A percentile compares a stretch with the other conserved stretches of the same genome.
These are phyloP conservation scores for Angomonas ambiguus DNA, from an alignment of 208 protist species.

Conservation along the genomic window DNA sequence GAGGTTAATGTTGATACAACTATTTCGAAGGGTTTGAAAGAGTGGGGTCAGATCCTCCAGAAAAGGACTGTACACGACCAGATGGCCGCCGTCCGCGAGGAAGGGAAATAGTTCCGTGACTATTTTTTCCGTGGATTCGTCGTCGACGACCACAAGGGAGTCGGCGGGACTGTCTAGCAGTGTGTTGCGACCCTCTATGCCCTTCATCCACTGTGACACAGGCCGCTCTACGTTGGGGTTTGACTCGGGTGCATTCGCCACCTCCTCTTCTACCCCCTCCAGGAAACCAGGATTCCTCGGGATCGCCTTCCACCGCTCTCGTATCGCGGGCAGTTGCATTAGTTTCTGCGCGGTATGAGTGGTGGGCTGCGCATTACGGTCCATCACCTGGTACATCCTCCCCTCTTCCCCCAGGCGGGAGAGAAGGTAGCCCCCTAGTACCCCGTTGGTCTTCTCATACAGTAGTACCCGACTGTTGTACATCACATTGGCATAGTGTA, in stretches of 20 bases:
- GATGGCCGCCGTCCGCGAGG: slow-evolving; percentile 59
- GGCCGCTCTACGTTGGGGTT: background rate
- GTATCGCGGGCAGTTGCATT: slow-evolving; percentile 49
- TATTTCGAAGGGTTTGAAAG: slow-evolving; percentile 51
- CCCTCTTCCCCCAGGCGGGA: slow-evolving; percentile 65
- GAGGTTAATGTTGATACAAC: slow-evolving; percentile 84
- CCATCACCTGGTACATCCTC: slow-evolving; percentile 74
- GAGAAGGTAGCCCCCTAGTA: slow-evolving; percentile 65
- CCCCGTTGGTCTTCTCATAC: slow-evolving; percentile 82
- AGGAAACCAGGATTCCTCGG: slow-evolving; percentile 74
- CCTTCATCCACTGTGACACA: background rate
- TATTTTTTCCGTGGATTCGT: slow-evolving; percentile 27
- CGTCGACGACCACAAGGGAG: slow-evolving; percentile 71
- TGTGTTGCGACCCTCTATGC: slow-evolving; percentile 51
- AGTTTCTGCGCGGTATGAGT: slow-evolving; percentile 46
- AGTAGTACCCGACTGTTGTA: slow-evolving; percentile 66
- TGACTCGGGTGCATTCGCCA: background rate
- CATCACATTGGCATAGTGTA: slow-evolving; percentile 83
- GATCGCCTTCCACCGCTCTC: slow-evolving; percentile 83
- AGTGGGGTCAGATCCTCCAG: slow-evolving; percentile 68
- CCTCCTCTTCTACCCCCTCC: slow-evolving; percentile 33
- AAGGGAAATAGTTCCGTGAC: slow-evolving; percentile 72
- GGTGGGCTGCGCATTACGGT: slow-evolving; percentile 75
- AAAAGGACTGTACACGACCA: slow-evolving; percentile 88
- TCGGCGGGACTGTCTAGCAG: slow-evolving; percentile 56